Evolutionary conservation across 805 yeast species (phyloP), one percentile per base, ranked within the genome.

Genomic region (Yarrowia osloensis): DNA sequence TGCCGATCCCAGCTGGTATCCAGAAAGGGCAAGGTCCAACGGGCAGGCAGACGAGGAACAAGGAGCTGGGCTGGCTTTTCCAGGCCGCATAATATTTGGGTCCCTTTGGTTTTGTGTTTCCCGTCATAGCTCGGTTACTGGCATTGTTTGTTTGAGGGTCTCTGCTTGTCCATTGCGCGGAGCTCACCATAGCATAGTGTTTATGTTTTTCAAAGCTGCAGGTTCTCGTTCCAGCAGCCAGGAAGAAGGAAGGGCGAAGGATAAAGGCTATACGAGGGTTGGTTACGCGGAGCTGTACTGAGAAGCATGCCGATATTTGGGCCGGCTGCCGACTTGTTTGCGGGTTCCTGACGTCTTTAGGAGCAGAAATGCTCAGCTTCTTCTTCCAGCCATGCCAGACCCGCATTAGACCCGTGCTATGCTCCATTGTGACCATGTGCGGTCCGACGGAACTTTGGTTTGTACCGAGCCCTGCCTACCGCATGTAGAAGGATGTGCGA

Each of bases 221-320:
- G 57, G 57, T 50, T 50, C 57, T 50, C 37, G 57, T 33, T 50
- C 21, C 39, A 19, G 55, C 55, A 49, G 55, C 52, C 33, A 26
- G 33, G n/a, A 28, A 21, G 37, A 29, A 49, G n/a, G 55, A 49
- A 49, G 55, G 39, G 39, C 39, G n/a, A 49, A 26, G 52, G 52
- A n/a, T 46, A 46, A 49, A 49, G 39, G 28, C 8, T 49, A 49
- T 28, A 19, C 26, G 39, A 21, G 22, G 22, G 21, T 35, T 15
- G 6, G 39, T n/a, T 39, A n/a, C 12, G 31, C 9, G 17, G 9
- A 44, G n/a, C 42, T 35, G n/a, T n/a, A n/a, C n/a, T n/a, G n/a
- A n/a, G n/a, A n/a, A n/a, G n/a, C n/a, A n/a, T n/a, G n/a, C n/a
- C n/a, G n/a, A n/a, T n/a, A n/a, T n/a, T n/a, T n/a, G n/a, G 11